Percentiles rank a stretch among this genome's conserved stretches.
Evolutionary conservation across 345 rosid species (phyloP).

Genomic region (Geranium rotundifolium): DNA sequence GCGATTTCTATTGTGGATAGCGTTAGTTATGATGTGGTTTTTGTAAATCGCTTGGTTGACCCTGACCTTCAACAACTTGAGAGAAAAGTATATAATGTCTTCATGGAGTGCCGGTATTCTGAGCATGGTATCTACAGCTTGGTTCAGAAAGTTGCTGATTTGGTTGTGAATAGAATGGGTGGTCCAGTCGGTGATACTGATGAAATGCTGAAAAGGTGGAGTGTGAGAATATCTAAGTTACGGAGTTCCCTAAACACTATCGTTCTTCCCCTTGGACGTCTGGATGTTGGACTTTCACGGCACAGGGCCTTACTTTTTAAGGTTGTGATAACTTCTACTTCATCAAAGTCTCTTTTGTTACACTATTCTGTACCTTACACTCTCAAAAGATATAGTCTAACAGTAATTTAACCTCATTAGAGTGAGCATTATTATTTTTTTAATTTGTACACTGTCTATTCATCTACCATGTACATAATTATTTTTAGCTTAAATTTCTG

Average conservation of each 20-base stretch:
- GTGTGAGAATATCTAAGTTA: slow-evolving; percentile 43
- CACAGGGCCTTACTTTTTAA: slow-evolving; percentile 95
- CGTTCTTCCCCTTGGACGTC: slow-evolving; percentile 74
- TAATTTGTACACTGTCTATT: not conserved
- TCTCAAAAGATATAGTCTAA: not conserved
- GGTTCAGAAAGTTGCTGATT: slow-evolving; percentile 76
- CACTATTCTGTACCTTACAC: not conserved
- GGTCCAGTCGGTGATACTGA: slow-evolving; percentile 83
- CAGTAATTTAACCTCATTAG: not conserved
- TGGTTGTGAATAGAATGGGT: slow-evolving; percentile 89
- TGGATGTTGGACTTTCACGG: slow-evolving; percentile 88
- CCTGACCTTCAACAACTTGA: slow-evolving; percentile 68
- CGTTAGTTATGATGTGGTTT: slow-evolving; percentile 62
- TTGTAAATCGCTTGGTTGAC: slow-evolving; percentile 71
- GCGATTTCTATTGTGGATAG: slow-evolving; percentile 48
- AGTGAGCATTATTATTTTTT: no score
- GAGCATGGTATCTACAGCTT: slow-evolving; percentile 39
- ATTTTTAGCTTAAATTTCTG: not conserved
- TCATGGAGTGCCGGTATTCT: slow-evolving; percentile 35
- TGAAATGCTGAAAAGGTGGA: slow-evolving; percentile 74
- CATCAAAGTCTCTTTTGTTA: slow-evolving; percentile 2
- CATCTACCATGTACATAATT: not conserved
- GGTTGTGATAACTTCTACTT: slow-evolving; percentile 30
- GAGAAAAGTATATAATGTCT: slow-evolving; percentile 32
- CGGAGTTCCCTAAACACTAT: slow-evolving; percentile 45